Evolutionary conservation across 23 red algal species (phyloP), one percentile per base, ranked within the genome.

Genomic region (Agarophyton chilense): DNA sequence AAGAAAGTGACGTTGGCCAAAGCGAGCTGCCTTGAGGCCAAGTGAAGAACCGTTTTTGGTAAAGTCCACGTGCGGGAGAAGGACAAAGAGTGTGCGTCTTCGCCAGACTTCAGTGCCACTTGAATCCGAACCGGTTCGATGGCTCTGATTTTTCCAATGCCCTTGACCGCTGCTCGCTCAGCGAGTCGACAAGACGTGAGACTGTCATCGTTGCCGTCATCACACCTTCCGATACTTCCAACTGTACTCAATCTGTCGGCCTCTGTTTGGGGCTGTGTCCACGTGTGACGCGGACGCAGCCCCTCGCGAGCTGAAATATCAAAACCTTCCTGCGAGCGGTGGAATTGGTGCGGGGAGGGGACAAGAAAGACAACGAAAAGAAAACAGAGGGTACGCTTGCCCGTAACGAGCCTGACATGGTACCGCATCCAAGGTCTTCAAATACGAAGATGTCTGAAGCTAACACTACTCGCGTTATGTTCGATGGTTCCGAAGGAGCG

Each of bases 201-300:
- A 28, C 42, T 77, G 41, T 77, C 72, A 21, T 77, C 72, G 72
- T 31, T 77, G 43, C 72, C 41, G 50, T 77, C 72, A 21, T 77
- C 72, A 33, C 72, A 77, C 3, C 72, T 7, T 8, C 72, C 72
- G 39, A 4, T 31, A 22, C 39, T 31, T 13, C 13, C 13, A n/a
- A 74, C 67, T 32, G 67, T 74, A 10, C 13, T 22, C 13, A n/a
- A 42, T n/a, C n/a, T n/a, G n/a, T n/a, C n/a, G n/a, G n/a, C n/a
- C n/a, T n/a, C n/a, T n/a, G n/a, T n/a, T n/a, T n/a, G n/a, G n/a
- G n/a, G n/a, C n/a, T n/a, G n/a, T n/a, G n/a, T n/a, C n/a, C n/a
- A n/a, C n/a, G n/a, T n/a, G n/a, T n/a, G n/a, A n/a, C n/a, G n/a
- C n/a, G n/a, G n/a, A n/a, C n/a, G n/a, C n/a, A n/a, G n/a, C n/a